Evolutionary conservation across 2,329 filamentous ascomycete species (phyloP).

Genomic region (Triangularia verruculosa): DNA sequence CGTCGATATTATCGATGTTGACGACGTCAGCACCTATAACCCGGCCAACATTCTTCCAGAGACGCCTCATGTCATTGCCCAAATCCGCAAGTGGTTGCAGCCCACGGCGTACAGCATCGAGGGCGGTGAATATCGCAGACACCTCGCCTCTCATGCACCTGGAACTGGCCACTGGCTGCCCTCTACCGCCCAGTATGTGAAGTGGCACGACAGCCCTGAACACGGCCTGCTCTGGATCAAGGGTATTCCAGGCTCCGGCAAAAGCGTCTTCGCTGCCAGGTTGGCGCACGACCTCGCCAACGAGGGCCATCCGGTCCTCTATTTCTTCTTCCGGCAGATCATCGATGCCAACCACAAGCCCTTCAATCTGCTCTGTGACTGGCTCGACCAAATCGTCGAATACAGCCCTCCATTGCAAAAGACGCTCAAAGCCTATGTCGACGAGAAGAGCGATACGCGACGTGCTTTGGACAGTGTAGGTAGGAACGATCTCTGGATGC

Average conservation of each 20-base stretch:
- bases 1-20: not conserved
- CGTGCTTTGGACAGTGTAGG: slow-evolving; percentile 21
- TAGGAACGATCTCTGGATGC: slow-evolving; percentile 31
- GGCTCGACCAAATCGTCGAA: slow-evolving; percentile 33
- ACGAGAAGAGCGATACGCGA: slow-evolving; percentile 5
- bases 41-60: slow-evolving; percentile 5
- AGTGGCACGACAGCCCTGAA: slow-evolving; percentile 24
- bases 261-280: slow-evolving; percentile 36
- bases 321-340: slow-evolving; percentile 42
- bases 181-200: slow-evolving; percentile 16
- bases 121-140: slow-evolving; percentile 28
- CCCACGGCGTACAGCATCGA: slow-evolving; percentile 28
- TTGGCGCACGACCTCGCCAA: slow-evolving; percentile 26
- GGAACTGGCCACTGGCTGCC: slow-evolving; percentile 30
- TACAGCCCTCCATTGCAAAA: slow-evolving; percentile 33
- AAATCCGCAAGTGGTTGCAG: slow-evolving; percentile 32
- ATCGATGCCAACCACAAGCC: slow-evolving; percentile 37
- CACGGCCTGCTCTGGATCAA: slow-evolving; percentile 33
- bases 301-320: slow-evolving; percentile 31
- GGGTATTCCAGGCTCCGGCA: slow-evolving; percentile 40
- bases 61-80: not conserved
- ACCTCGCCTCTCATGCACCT: slow-evolving; percentile 24
- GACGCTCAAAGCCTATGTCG: slow-evolving; percentile 21
- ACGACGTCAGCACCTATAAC: slow-evolving; percentile 9
- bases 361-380: slow-evolving; percentile 34